phyloP scores from a whole-genome alignment of 2,329 filamentous ascomycete species.

The Colletotrichum neosansevieriae region DNA sequence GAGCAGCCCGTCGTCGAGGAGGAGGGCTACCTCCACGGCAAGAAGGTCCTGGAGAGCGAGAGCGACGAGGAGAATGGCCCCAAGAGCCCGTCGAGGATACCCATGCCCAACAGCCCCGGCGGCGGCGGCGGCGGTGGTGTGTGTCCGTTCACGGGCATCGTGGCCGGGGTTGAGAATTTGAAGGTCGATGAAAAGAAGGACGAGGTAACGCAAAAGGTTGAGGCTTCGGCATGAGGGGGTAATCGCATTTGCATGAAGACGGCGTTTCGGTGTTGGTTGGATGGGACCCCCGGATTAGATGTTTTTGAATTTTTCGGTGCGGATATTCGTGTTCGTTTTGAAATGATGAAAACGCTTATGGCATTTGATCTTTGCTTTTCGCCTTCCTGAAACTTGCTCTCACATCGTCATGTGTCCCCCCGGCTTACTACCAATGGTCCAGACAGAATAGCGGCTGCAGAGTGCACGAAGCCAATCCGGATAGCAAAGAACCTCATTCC shows the following conservation, averaged over 20 bases:
- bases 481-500: no score
- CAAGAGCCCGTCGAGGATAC: conserved; percentile 38
- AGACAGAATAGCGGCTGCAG: no score
- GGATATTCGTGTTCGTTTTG: not conserved
- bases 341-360: no score
- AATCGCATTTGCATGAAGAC: not conserved
- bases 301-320: not conserved
- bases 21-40: conserved; percentile 74
- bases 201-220: conserved; percentile 16
- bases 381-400: no score
- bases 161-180: conserved; percentile 22
- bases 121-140: conserved; percentile 40
- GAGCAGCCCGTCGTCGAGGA: conserved; percentile 65
- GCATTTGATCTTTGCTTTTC: no score
- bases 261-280: conserved; percentile 11
- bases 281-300: not conserved
- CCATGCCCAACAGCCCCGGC: conserved; percentile 27
- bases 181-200: conserved; percentile 16
- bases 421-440: no score
- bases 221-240: conserved; percentile 5
- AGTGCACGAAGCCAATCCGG: no score
- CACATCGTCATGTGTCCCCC: no score
- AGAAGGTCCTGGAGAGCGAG: conserved; percentile 64
- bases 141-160: conserved; percentile 46
- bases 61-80: conserved; percentile 47